Evolutionary conservation across 2,329 filamentous ascomycete species (phyloP).

Genomic region (Trichophyton benhamiae): DNA sequence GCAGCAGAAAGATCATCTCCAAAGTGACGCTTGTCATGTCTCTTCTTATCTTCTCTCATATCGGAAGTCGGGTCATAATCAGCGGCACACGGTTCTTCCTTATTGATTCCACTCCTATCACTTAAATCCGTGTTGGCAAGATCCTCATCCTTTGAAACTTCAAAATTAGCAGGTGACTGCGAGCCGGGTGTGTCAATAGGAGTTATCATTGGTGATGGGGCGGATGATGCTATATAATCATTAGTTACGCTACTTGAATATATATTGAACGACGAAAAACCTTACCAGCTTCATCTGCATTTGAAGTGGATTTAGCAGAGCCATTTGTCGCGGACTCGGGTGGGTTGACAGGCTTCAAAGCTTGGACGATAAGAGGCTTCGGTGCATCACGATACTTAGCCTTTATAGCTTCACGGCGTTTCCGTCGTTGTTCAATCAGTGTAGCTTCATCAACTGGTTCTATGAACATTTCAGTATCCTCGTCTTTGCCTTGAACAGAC

Average conservation of each 20-base stretch:
- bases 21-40: constrained; percentile 53
- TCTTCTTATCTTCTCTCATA: constrained; percentile 69
- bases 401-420: constrained; percentile 70
- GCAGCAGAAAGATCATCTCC: constrained; percentile 44
- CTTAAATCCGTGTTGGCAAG: constrained; percentile 45
- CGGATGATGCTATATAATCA: constrained; percentile 18
- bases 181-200: constrained; percentile 37
- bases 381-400: constrained; percentile 64
- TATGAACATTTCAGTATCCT: constrained; percentile 33
- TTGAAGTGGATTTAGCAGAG: constrained; percentile 35
- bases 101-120: constrained; percentile 35
- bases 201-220: constrained; percentile 35
- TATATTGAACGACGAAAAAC: background rate
- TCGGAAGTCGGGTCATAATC: constrained; percentile 85
- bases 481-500: constrained; percentile 15
- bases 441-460: constrained; percentile 64
- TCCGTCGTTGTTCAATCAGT: constrained; percentile 72
- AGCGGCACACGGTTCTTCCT: constrained; percentile 75
- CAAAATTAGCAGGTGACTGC: constrained; percentile 47
- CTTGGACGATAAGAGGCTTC: constrained; percentile 62
- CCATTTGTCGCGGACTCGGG: constrained; percentile 40
- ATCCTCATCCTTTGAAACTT: constrained; percentile 54
- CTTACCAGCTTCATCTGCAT: constrained; percentile 30
- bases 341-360: constrained; percentile 52
- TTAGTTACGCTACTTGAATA: constrained; percentile 29